phyloP scores from a whole-genome alignment of 2,329 filamentous ascomycete genomes.

The Magnaporthiopsis incrustans region DNA sequence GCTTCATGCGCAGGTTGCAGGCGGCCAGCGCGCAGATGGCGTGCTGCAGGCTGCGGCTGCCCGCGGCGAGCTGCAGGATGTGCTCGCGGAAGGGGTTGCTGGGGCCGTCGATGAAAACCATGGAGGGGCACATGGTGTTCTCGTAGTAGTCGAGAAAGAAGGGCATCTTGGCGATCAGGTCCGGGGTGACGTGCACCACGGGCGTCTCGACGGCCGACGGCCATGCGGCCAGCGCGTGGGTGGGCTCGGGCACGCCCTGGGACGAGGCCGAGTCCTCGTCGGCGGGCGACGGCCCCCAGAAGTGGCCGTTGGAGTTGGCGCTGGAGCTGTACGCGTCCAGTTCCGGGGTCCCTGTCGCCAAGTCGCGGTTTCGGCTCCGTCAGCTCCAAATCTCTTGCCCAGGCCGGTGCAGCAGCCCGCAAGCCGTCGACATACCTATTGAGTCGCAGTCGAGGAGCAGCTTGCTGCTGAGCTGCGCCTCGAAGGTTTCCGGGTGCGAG shows the following conservation, averaged over 20 bases:
- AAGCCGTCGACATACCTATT: constrained; percentile 38
- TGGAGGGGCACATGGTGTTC: constrained; percentile 82
- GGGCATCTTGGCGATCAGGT: constrained; percentile 69
- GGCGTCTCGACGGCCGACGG: constrained; percentile 37
- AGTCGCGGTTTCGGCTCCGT: not conserved
- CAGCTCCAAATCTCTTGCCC: constrained; percentile 1
- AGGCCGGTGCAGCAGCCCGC: not conserved
- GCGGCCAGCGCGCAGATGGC: constrained; percentile 83
- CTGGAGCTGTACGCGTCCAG: constrained; percentile 44
- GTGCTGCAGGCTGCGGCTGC: constrained; percentile 79
- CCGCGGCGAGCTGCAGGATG: constrained; percentile 67
- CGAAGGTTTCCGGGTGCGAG: constrained; percentile 51
- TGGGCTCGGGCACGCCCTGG: constrained; percentile 15
- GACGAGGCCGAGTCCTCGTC: constrained; percentile 33
- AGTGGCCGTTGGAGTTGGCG: constrained; percentile 37
- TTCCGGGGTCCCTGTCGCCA: constrained; percentile 39
- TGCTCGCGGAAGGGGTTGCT: constrained; percentile 80
- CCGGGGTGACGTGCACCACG: constrained; percentile 45
- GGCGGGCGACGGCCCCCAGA: constrained; percentile 38
- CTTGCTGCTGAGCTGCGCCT: constrained; percentile 44
- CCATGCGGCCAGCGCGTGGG: constrained; percentile 35
- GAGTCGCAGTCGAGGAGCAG: constrained; percentile 47
- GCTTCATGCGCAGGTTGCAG: constrained; percentile 84
- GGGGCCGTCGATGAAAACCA: constrained; percentile 83
- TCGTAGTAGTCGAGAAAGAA: constrained; percentile 93